phyloP scores from a whole-genome alignment of 1,284 basidiomycete genomes.

The Trichosporon sp. region DNA sequence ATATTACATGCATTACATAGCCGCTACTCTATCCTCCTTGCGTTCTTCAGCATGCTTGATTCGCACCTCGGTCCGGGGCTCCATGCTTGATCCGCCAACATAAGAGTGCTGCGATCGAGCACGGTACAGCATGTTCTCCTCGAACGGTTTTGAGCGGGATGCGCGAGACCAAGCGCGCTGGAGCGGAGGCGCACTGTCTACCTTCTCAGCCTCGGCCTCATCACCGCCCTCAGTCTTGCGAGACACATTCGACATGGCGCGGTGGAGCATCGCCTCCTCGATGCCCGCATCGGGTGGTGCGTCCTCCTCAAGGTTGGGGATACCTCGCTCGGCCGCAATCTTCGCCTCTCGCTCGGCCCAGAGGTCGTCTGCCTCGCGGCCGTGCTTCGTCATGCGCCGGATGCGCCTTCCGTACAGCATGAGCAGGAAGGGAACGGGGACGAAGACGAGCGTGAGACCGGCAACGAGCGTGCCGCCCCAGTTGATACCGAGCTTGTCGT shows the following conservation, averaged over 20 bases:
- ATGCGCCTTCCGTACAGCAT: slow-evolving; percentile 18
- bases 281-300: neutral
- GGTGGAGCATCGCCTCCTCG: neutral
- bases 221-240: neutral
- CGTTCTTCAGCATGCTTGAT: neutral
- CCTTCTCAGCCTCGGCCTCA: neutral
- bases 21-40: neutral
- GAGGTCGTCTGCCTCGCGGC: slow-evolving; percentile 22
- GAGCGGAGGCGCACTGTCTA: neutral
- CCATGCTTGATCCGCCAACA: neutral
- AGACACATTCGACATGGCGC: neutral
- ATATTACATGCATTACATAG: neutral
- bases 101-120: neutral
- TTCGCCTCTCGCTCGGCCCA: slow-evolving; percentile 4
- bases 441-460: slow-evolving; percentile 55
- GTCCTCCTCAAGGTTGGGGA: neutral
- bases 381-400: slow-evolving; percentile 22
- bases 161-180: neutral
- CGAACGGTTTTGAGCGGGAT: neutral
- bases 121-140: neutral
- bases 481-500: slow-evolving; percentile 54
- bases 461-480: slow-evolving; percentile 59
- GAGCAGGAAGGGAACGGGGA: slow-evolving; percentile 52
- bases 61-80: neutral
- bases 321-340: neutral